Evolutionary conservation across 2,329 filamentous ascomycete genomes (phyloP), one percentile per base, ranked within the genome.

Genomic region (Teratosphaeria viscida): DNA sequence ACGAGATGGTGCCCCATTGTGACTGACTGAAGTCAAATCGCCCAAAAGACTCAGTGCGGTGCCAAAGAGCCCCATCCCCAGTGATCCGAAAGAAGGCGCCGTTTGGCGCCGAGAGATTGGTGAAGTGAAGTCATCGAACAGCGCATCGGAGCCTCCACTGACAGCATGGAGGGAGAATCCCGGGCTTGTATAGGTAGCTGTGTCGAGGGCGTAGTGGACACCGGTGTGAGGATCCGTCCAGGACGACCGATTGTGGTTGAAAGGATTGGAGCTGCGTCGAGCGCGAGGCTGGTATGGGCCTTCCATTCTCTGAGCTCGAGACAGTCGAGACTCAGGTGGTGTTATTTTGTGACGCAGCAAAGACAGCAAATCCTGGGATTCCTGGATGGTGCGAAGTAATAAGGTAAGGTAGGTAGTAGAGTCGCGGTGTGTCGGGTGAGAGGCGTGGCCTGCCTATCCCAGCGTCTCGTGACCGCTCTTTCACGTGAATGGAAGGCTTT

Each of bases 161-260:
- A 64, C 64, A 7, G 64, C 62, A 26, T 61, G 61, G 60, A 70
- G 69, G n/a, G 65, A 67, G 12, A 68, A 32, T 32, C 64, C 66
- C 26, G 67, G 66, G 53, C 60, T 61, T n/a, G 65, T 52, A 55
- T 65, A 69, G 35, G 60, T 62, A 6, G 66, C 63, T 14, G 67
- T 66, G 52, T 69, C 61, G 56, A 69, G 61, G n/a, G 65, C 69
- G 57, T 68, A 67, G 37, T 64, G 60, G 29, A 66, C 59, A 49
- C 68, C 68, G 7, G 29, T 32, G 54, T 67, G 61, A 32, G 23
- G 23, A n/a, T 63, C 58, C n/a, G 63, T 68, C 67, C 68, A 69
- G 27, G 67, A 68, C 11, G 12, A 16, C 16, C 37, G 37, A 23
- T 49, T 49, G n/a, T 26, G 16, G 43, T 19, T n/a, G 16, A 16